Evolutionary conservation across 495 filamentous ascomycete genomes (phyloP), one percentile per base, ranked within the genome.

Genomic region (Tuber microsphaerosporum): DNA sequence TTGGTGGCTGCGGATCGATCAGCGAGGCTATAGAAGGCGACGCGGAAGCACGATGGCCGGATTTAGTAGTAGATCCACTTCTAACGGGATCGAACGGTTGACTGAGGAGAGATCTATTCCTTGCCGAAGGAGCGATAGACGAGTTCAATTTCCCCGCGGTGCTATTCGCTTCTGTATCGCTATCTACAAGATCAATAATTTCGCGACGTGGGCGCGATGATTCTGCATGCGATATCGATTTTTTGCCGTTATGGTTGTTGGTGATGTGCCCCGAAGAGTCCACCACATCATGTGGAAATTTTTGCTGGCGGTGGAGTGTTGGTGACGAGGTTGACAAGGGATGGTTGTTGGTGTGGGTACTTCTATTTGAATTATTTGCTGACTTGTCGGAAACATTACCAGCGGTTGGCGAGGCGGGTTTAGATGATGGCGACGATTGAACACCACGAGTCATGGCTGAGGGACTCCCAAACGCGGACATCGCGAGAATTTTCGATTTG

Each of bases 1-100:
- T 68, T 56, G 79, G 75, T 34, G 81, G 81, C 26, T 75, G 71
- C 41, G 82, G 81, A 69, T 80, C 76, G 70, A 82, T 83, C 69
- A 83, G 68, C 37, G 81, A 83, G 61, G 81, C 78, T 74, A 83
- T 83, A 70, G 81, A 81, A 71, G 81, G 81, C 37, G 81, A 79
- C n/a, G 81, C 81, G 22, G 81, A 83, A 71, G 81, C 81, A 68
- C 78, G 81, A 72, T 83, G 82, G 37, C 71, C 74, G 71, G 80
- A 73, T 72, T 82, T 82, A 48, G 80, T 73, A 48, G 73, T 73
- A 56, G 80, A 70, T 61, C 76, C 76, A 73, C 81, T 75, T 70
- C 77, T 73, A 65, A 77, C 79, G n/a, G 80, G 76, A 51, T 81
- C 81, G 73, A 82, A 82, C 71, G 77, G 74, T 46, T 80, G 80